Base-by-base conservation (phyloP, 352 stramenopile genomes). In the Phytophthora palmivora region DNA sequence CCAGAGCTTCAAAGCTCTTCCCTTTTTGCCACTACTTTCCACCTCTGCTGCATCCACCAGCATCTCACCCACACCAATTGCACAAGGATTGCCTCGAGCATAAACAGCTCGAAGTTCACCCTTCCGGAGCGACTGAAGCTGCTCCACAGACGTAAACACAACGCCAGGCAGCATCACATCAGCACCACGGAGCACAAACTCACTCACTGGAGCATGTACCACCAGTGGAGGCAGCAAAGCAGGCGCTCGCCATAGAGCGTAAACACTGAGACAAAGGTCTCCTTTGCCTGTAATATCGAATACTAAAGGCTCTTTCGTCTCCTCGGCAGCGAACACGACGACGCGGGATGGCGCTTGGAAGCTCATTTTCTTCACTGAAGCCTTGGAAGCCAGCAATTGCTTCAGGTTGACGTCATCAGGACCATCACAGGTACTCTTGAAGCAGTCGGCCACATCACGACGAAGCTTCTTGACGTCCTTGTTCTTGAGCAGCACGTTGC, bases 401-500 rank as follows among this genome's bases (percentile, higher is more conserved):
- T 77, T 64, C 21, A 86, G 58, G 15, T 62, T 72, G 9, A 48
- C 33, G 14, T 82, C 81, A 30, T 89, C 77, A 2, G 72, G 45
- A 1, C 62, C 59, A 18, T 66, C 65, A 39, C 61, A 74, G 0
- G 68, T 60, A 22, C 24, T 26, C 5, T 58, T 45, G 42, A 89
- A 77, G n/a, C 67, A 54, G 24, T 70, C 60, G 1, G 58, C 46
- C 11, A 89, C 64, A 41, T 93, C 82, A 37, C 81, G 78, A 38
- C 84, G 84, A 33, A 95, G 72, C 70, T 94, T 95, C 78, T 94
- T 95, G 61, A 77, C 76, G 60, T 95, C 87, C 65, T 95, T 95
- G 59, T 82, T 82, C 74, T 91, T 92, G 37, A 95, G 77, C 71
- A 92, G 70, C 51, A 76, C 84, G 57, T 83, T 95, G 58, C 84